Percentiles rank a stretch among this genome's conserved stretches.
Conservation (phyloP, 768 basidiomycete genomes). For the Auriculariales sp. region DNA sequence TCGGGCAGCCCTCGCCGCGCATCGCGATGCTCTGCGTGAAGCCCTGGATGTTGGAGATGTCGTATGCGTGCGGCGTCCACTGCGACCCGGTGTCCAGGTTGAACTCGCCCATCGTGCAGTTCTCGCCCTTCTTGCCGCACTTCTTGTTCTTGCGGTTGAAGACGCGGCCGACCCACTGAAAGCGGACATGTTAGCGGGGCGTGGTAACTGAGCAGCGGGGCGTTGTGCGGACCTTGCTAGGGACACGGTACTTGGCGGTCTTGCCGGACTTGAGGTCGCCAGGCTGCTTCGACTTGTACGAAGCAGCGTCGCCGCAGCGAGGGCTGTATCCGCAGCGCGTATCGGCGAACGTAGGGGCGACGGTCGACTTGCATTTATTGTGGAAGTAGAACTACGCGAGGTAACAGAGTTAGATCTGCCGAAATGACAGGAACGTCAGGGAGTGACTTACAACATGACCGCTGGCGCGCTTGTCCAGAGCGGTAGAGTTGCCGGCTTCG, state of each 20-base stretch:
- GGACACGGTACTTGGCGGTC: neutral
- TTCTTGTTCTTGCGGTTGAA: slow-evolving; percentile 21
- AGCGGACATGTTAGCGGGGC: slow-evolving; percentile 16
- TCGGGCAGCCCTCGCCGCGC: slow-evolving; percentile 22
- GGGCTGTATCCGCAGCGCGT: slow-evolving; percentile 27
- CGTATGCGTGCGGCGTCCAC: slow-evolving; percentile 21
- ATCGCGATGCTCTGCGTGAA: slow-evolving; percentile 25
- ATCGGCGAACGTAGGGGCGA: slow-evolving; percentile 23
- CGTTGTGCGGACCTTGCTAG: neutral
- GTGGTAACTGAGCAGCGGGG: neutral
- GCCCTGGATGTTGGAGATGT: slow-evolving; percentile 30
- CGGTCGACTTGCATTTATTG: slow-evolving; percentile 19
- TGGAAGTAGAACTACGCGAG: slow-evolving; percentile 17
- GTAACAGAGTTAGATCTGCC: no score
- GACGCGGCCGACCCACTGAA: slow-evolving; percentile 29
- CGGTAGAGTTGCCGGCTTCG: no score
- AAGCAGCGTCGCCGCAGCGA: slow-evolving; percentile 8
- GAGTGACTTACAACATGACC: no score
- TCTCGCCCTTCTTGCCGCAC: slow-evolving; percentile 24
- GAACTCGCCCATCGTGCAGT: slow-evolving; percentile 24
- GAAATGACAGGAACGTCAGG: no score
- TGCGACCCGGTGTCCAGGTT: slow-evolving; percentile 17
- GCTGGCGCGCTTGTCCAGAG: no score
- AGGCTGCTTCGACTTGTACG: slow-evolving; percentile 22
- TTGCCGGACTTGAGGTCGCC: slow-evolving; percentile 13